Evolutionary conservation across 805 yeast genomes (phyloP).

Genomic region (Saccharomycopsis sp.): DNA sequence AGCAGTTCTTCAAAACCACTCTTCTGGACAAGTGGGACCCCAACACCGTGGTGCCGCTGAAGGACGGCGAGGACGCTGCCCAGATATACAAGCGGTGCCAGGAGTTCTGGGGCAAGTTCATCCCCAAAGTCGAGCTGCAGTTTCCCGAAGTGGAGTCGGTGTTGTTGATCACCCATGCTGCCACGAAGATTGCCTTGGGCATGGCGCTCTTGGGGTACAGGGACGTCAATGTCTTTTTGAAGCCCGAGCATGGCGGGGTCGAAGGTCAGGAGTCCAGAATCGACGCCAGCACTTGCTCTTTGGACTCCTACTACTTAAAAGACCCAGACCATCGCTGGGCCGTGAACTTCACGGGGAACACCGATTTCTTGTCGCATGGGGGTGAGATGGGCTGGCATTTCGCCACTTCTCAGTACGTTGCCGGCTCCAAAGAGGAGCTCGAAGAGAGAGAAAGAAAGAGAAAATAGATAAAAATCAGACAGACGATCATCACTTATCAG

Average conservation of each 20-base stretch:
- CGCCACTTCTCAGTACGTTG: conserved; percentile 52
- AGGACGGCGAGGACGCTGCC: conserved; percentile 64
- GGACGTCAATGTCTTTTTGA: conserved; percentile 42
- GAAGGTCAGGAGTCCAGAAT: conserved; percentile 36
- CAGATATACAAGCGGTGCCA: conserved; percentile 57
- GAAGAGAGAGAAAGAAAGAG: conserved; percentile 35
- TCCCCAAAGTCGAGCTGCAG: conserved; percentile 46
- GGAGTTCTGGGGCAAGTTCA: conserved; percentile 44
- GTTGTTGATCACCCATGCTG: conserved; percentile 82
- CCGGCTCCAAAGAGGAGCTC: conserved; percentile 85
- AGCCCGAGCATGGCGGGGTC: conserved; percentile 24
- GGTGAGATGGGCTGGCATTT: conserved; percentile 95
- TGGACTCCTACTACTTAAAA: conserved; percentile 51
- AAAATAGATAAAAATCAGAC: background rate
- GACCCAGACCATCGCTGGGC: conserved; percentile 41
- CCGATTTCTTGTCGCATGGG: conserved; percentile 62
- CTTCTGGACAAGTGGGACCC: conserved; percentile 44
- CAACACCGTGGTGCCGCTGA: conserved; percentile 52
- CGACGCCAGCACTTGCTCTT: conserved; percentile 78
- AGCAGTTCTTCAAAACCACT: conserved; percentile 44
- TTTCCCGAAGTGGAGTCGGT: conserved; percentile 56
- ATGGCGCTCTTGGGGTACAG: conserved; percentile 53
- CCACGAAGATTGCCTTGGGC: conserved; percentile 86
- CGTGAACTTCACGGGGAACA: conserved; percentile 61
- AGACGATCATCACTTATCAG: no score